Base-by-base conservation (phyloP, 2,329 filamentous ascomycete species). In the Colletotrichum musicola region DNA sequence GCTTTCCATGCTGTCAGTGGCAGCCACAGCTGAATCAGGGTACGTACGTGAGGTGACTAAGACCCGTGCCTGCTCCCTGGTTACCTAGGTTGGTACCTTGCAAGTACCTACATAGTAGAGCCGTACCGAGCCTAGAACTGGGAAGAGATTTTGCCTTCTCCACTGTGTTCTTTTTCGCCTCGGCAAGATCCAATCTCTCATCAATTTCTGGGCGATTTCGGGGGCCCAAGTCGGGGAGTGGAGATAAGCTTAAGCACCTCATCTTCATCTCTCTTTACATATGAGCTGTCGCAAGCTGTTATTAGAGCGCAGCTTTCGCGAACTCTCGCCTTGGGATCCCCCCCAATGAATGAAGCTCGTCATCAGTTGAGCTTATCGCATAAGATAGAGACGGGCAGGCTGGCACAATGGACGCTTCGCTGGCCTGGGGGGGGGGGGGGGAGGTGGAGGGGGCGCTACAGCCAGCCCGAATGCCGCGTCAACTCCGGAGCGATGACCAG, bases 241-340 rank as follows among this genome's bases (percentile, higher is more conserved):
- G 61, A 46, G 49, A 64, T 65, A 65, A 60, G 61, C 65, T 68
- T 65, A 65, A 58, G 54, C 50, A 46, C 27, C 40, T 59, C 64
- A 64, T 64, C 53, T 58, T 59, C 64, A 64, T 64, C 53, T 58
- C 38, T 54, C 53, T 55, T 51, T 38, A 42, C 27, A 65, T 68
- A 42, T 42, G 61, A 68, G 53, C 35, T 65, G 62, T 44, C 64
- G 54, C 61, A 49, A 58, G 27, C 27, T 50, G 47, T 20, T 55
- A 59, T 38, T 49, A 22, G 49, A 47, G 18, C n/a, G 13, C 30
- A 20, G 16, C 49, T 62, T 35, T 35, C 22, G 22, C 40, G 38
- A 47, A 53, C 58, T 44, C 54, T 50, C 56, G 27, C 38, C 35
- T 27, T 42, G 47, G 58, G 12, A 16, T 10, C 16, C 22, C 2